Conservation (phyloP, 495 filamentous ascomycete genomes). For the Xylaria telfairii region DNA sequence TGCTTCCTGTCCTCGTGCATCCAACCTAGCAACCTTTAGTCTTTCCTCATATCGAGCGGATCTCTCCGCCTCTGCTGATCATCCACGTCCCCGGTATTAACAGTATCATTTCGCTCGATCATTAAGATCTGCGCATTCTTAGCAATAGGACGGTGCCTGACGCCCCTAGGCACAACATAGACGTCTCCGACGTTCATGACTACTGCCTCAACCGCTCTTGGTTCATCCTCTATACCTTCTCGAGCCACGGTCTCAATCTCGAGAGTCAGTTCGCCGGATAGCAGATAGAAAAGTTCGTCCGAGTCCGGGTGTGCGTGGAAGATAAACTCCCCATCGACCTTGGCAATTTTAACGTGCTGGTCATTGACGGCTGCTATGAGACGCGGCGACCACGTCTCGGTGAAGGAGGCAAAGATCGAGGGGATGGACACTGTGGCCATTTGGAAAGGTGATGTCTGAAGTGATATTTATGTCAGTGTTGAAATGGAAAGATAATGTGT, state of each 20-base stretch:
- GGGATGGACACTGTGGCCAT: conserved; percentile 4
- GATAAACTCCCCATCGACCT: neutral
- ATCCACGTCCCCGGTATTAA: conserved; percentile 14
- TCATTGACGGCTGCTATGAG: conserved; percentile 10
- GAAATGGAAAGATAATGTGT: neutral
- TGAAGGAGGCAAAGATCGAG: conserved; percentile 6
- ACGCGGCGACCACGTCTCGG: conserved; percentile 6
- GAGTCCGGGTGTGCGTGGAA: conserved; percentile 11
- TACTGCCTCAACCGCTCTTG: conserved; percentile 1
- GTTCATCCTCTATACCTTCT: neutral
- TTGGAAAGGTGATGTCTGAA: neutral
- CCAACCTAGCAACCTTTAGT: neutral
- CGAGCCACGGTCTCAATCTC: neutral
- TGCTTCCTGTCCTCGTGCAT: neutral
- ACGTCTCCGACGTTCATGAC: conserved; percentile 26
- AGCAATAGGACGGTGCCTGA: conserved; percentile 25
- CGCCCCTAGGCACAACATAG: conserved; percentile 25
- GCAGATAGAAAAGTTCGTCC: conserved; percentile 9
- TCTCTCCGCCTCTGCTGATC: conserved; percentile 1
- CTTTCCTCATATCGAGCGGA: conserved; percentile 5
- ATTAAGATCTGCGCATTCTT: conserved; percentile 25
- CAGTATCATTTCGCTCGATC: conserved; percentile 21
- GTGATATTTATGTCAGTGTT: neutral
- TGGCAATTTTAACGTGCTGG: conserved; percentile 6
- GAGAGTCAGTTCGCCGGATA: neutral